Evolutionary conservation across 2,329 filamentous ascomycete species (phyloP).

Genomic region (Fusarium humuli): DNA sequence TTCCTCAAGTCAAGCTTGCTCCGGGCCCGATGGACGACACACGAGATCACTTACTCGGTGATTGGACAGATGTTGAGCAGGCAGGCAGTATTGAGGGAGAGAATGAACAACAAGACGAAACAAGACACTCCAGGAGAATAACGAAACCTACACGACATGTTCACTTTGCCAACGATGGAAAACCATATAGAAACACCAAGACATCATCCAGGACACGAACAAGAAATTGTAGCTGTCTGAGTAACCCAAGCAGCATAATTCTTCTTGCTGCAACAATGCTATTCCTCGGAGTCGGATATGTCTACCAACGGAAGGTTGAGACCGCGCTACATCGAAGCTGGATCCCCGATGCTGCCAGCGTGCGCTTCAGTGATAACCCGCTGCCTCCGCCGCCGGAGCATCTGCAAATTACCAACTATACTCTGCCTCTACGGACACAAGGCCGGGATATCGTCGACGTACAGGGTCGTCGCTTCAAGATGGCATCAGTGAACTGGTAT

Average conservation of each 20-base stretch:
- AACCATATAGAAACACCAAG: conserved; percentile 8
- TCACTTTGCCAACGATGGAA: conserved; percentile 17
- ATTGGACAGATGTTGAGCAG: conserved; percentile 36
- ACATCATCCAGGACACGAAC: background rate
- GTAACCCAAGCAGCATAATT: conserved; percentile 46
- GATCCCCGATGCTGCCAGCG: conserved; percentile 61
- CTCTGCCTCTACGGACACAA: conserved; percentile 67
- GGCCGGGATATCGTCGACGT: conserved; percentile 72
- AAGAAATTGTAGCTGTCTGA: conserved; percentile 24
- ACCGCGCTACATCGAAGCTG: conserved; percentile 58
- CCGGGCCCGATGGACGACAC: conserved; percentile 4
- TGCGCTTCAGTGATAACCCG: conserved; percentile 61
- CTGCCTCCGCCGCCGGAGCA: conserved; percentile 58
- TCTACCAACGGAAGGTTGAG: conserved; percentile 61
- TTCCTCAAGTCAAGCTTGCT: conserved; percentile 4
- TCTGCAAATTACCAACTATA: conserved; percentile 60
- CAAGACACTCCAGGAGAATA: background rate
- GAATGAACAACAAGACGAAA: background rate
- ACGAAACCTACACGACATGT: conserved; percentile 10
- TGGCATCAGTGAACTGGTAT: conserved; percentile 77
- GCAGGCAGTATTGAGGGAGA: background rate
- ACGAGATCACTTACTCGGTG: conserved; percentile 33
- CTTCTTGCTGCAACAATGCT: conserved; percentile 52
- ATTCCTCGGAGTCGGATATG: conserved; percentile 47
- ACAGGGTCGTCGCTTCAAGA: conserved; percentile 67